Evolutionary conservation across 1,284 basidiomycete genomes (phyloP), one percentile per base, ranked within the genome.

Genomic region (Athelia sp.): DNA sequence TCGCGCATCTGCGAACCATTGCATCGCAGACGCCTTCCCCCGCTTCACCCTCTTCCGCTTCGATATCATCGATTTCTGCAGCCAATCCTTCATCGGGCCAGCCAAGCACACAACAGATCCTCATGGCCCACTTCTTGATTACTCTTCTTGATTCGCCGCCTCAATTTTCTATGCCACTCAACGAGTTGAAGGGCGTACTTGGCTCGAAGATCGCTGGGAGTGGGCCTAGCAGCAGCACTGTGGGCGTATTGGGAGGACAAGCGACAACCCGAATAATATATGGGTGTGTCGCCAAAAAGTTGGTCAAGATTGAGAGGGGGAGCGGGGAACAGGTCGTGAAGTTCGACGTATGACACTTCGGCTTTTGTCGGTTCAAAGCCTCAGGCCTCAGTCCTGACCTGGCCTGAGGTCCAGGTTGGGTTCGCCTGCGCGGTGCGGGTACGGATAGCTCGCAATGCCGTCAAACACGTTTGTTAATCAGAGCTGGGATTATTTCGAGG

Each of bases 291-390:
- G 84, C 83, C 19, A 90, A 89, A 66, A 73, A 84, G 50, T 65
- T 90, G 46, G 62, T 90, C 52, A 85, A 80, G 64, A 87, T 90
- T 54, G 86, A 90, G 47, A 71, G 87, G 44, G 78, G 83, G 23
- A 76, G 79, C 10, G 75, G 84, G 32, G 84, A 87, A 59, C 87
- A 90, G 62, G 71, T 81, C 8, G 84, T 89, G 19, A 76, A 76
- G 54, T 89, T 88, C 62, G 79, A 87, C 62, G 57, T 79, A 43
- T 80, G 59, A 64, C 32, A 13, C 26, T 13, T 13, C 26, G 26
- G 26, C 26, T 29, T 13, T 13, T 29, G 6, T 4, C 26, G 26
- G 26, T 29, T n/a, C n/a, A n/a, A n/a, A n/a, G n/a, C n/a, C n/a
- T n/a, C n/a, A n/a, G n/a, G n/a, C n/a, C n/a, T n/a, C n/a, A n/a